phyloP scores from a whole-genome alignment of 345 rosid genomes.

The Melaleuca alternifolia region DNA sequence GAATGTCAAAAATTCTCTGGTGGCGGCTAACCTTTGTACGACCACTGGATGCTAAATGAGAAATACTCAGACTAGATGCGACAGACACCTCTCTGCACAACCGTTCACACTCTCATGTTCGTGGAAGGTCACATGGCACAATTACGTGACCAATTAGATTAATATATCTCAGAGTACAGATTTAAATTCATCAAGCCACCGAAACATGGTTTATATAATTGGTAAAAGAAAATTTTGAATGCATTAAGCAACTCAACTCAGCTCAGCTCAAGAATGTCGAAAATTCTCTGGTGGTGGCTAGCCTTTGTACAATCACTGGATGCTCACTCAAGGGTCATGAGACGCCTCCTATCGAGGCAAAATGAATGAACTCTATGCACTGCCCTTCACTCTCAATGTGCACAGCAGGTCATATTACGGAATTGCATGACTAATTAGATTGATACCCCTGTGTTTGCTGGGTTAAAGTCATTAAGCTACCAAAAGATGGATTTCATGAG shows the following conservation, averaged over 20 bases:
- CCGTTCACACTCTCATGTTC: background rate
- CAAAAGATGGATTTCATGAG: background rate
- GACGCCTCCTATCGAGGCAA: background rate
- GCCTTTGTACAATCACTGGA: background rate
- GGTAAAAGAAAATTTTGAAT: background rate
- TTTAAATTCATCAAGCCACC: background rate
- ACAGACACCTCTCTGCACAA: background rate
- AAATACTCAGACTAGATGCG: background rate
- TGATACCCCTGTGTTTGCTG: background rate
- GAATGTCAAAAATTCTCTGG: background rate
- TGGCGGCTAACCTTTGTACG: background rate
- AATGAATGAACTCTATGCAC: background rate
- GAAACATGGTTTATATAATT: background rate
- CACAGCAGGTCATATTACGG: background rate
- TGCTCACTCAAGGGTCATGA: background rate
- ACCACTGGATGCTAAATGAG: background rate
- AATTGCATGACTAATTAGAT: background rate
- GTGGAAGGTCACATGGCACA: background rate
- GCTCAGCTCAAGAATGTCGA: background rate
- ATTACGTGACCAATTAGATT: background rate
- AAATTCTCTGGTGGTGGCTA: background rate
- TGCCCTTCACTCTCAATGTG: background rate
- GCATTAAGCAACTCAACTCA: background rate
- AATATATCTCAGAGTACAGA: background rate
- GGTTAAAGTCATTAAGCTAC: background rate